Evolutionary conservation across 495 filamentous ascomycete genomes (phyloP), one percentile per base, ranked within the genome.

Genomic region (Lasiosphaeris hirsuta): DNA sequence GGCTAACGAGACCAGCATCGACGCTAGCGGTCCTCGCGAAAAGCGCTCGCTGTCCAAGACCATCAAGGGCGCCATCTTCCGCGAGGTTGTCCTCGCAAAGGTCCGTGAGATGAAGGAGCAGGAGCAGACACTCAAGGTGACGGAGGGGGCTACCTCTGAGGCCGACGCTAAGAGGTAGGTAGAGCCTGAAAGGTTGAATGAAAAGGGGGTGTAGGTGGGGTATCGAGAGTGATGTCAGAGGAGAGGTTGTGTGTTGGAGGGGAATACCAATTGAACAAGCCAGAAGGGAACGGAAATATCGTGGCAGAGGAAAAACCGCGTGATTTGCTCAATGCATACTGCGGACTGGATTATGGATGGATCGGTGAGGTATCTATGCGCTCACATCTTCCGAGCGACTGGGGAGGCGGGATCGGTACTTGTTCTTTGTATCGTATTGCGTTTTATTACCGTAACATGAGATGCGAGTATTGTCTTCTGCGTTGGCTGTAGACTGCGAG

Each of bases 41-140:
- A 88, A 88, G 72, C 79, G 83, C 51, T 85, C 82, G 56, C 76
- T 97, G 30, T 87, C 83, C 59, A 88, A 84, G 63, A 75, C 88
- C 63, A 90, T 92, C 57, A 90, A 89, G 66, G 86, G 89, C 33
- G 94, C 90, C 30, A 97, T 97, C 67, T 97, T 98, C 82, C 82
- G 90, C 56, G 94, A 97, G 68, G 90, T 98, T n/a, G 95, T 97
- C 1, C 78, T 98, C 14, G 95, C 94, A 48, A 97, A 97, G 77
- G 92, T 97, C 18, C 83, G 88, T 41, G 93, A 98, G 70, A 87
- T 88, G 81, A 97, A 96, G 81, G 86, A 90, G 61, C 78, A 86
- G 56, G 89, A 96, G 66, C 85, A 92, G 71, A 82, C 84, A 36
- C 76, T 85, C 60, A 84, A 84, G 71, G 72, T 87, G 5, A 84